Percentiles rank a stretch among this genome's conserved stretches.
phyloP scores from a whole-genome alignment of 2,329 filamentous ascomycete genomes.

The Cercospora canescens region DNA sequence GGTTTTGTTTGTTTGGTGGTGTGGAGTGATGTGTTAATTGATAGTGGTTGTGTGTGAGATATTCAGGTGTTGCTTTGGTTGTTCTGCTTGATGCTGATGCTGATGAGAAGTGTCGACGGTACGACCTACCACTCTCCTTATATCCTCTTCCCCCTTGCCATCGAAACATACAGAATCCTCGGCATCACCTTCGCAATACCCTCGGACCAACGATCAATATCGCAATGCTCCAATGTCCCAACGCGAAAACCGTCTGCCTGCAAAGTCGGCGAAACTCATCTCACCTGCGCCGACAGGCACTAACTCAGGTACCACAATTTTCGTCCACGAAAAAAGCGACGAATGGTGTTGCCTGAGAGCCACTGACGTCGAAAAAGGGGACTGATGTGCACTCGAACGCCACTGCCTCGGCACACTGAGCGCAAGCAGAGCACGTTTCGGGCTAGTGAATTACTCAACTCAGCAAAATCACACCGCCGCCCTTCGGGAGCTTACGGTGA shows the following conservation, averaged over 20 bases:
- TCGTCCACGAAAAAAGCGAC: constrained; percentile 5
- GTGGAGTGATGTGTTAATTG: background rate
- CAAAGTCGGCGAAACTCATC: background rate
- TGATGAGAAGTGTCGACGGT: background rate
- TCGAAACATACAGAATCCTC: background rate
- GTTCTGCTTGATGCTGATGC: background rate
- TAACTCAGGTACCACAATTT: constrained; percentile 8
- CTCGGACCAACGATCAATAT: background rate
- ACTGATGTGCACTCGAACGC: background rate
- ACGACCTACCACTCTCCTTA: background rate
- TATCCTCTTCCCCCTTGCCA: background rate
- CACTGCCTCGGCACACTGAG: constrained; percentile 4
- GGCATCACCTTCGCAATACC: constrained; percentile 4
- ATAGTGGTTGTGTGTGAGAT: background rate
- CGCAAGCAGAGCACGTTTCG: background rate
- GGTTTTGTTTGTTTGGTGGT: background rate
- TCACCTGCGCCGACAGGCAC: background rate
- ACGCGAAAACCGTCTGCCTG: constrained; percentile 9
- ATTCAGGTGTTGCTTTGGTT: background rate
- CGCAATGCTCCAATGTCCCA: constrained; percentile 1
- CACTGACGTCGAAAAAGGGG: constrained; percentile 7
- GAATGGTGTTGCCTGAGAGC: constrained; percentile 9
- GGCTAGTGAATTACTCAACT: background rate
- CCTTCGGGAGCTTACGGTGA: background rate
- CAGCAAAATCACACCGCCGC: background rate